phyloP scores from a whole-genome alignment of 768 basidiomycete genomes.

The Suillus brevipes region DNA sequence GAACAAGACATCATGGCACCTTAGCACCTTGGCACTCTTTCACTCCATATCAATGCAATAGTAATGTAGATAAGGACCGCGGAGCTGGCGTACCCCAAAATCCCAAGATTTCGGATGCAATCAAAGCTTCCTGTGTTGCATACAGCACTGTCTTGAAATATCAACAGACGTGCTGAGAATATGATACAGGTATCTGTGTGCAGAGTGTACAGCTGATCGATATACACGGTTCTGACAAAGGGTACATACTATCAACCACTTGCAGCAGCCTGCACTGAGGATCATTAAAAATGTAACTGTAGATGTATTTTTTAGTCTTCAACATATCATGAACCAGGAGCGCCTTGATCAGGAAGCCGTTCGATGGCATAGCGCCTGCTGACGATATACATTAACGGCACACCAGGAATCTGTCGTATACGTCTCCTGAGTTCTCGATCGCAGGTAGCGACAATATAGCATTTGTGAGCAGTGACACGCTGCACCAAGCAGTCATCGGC shows the following conservation, averaged over 20 bases:
- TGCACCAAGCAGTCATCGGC: conserved; percentile 99
- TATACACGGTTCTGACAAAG: background rate
- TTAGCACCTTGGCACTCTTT: background rate
- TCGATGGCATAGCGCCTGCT: conserved; percentile 92
- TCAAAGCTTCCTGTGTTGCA: too few relatives aligned
- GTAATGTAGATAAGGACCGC: background rate
- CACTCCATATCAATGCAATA: background rate
- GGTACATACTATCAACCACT: background rate
- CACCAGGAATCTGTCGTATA: conserved; percentile 89
- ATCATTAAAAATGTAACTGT: background rate
- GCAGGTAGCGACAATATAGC: conserved; percentile 97
- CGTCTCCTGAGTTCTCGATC: conserved; percentile 92
- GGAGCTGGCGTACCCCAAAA: background rate
- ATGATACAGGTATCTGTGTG: background rate
- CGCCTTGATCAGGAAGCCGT: conserved; percentile 90
- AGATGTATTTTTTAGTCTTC: background rate
- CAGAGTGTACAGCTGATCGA: background rate
- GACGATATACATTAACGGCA: conserved; percentile 97
- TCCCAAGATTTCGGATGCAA: background rate
- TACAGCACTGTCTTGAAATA: background rate
- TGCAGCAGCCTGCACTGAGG: background rate
- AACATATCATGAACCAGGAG: conserved; percentile 49
- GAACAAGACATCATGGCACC: background rate
- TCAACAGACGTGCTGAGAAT: background rate
- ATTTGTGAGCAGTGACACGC: conserved; percentile 91